These are phyloP conservation scores for Marsdenia floribunda DNA, from an alignment of 257 asterid species.

Conservation along the genomic window DNA sequence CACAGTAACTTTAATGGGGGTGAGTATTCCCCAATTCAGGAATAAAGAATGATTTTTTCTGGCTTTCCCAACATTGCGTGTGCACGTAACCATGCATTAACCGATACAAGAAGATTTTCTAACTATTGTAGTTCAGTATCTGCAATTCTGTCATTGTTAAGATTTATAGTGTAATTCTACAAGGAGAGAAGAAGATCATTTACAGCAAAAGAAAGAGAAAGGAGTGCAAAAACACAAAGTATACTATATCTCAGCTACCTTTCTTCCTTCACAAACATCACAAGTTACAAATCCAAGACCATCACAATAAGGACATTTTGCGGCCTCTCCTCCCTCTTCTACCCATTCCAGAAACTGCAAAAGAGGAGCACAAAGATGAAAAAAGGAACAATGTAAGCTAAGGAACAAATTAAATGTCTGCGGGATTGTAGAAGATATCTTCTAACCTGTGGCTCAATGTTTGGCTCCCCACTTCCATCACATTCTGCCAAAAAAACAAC, in stretches of 20 bases:
- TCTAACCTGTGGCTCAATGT: conserved; percentile 83
- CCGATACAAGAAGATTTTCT: neutral
- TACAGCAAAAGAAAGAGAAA: neutral
- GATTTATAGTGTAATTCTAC: neutral
- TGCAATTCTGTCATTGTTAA: neutral
- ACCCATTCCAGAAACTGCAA: conserved; percentile 93
- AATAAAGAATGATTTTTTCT: neutral
- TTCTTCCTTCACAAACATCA: conserved; percentile 59
- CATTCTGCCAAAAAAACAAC: conserved; percentile 55
- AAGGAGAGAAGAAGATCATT: neutral
- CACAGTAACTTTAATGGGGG: neutral
- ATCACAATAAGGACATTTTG: conserved; percentile 78
- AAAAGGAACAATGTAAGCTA: neutral
- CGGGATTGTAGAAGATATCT: neutral
- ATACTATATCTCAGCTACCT: conserved; percentile 22
- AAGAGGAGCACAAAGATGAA: neutral
- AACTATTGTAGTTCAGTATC: neutral
- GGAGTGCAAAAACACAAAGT: neutral
- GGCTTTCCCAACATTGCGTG: neutral
- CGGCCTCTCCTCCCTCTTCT: conserved; percentile 77
- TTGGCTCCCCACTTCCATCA: conserved; percentile 97
- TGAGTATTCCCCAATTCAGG: neutral
- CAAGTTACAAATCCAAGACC: conserved; percentile 64
- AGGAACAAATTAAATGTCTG: neutral
- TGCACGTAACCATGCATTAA: neutral